Conservation (phyloP, 2,329 filamentous ascomycete species). For the Ceratocystis eucalypticola region DNA sequence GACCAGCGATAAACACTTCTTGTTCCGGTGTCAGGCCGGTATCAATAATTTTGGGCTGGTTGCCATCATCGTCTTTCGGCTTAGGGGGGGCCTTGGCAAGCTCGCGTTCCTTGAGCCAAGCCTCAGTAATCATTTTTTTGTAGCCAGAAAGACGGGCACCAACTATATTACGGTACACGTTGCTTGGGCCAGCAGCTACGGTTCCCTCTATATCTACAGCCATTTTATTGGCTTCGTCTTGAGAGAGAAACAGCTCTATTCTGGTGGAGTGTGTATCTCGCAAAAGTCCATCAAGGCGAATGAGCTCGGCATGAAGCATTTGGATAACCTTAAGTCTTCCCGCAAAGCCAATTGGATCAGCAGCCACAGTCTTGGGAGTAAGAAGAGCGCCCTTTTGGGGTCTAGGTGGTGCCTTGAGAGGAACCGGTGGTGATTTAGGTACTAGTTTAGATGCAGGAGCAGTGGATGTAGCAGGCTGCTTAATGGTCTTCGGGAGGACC, state of each 20-base stretch:
- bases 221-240: constrained; percentile 53
- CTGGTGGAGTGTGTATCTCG: constrained; percentile 9
- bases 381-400: constrained; percentile 11
- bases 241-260: constrained; percentile 39
- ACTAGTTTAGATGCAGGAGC: not conserved
- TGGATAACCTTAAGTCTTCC: constrained; percentile 17
- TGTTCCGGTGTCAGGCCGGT: constrained; percentile 56
- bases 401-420: constrained; percentile 2
- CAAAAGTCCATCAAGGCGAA: constrained; percentile 14
- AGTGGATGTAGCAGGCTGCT: not conserved
- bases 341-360: constrained; percentile 10
- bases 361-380: constrained; percentile 4
- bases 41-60: constrained; percentile 38
- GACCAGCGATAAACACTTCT: constrained; percentile 51
- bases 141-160: constrained; percentile 66
- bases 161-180: constrained; percentile 71
- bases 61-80: not conserved
- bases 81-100: constrained; percentile 11
- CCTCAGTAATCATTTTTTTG: constrained; percentile 56
- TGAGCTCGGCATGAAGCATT: constrained; percentile 13
- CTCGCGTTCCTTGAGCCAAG: constrained; percentile 40
- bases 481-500: not conserved
- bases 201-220: constrained; percentile 69
- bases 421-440: not conserved
- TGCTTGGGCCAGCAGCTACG: constrained; percentile 49